phyloP scores from a whole-genome alignment of 768 basidiomycete genomes.

The Russula earlei region DNA sequence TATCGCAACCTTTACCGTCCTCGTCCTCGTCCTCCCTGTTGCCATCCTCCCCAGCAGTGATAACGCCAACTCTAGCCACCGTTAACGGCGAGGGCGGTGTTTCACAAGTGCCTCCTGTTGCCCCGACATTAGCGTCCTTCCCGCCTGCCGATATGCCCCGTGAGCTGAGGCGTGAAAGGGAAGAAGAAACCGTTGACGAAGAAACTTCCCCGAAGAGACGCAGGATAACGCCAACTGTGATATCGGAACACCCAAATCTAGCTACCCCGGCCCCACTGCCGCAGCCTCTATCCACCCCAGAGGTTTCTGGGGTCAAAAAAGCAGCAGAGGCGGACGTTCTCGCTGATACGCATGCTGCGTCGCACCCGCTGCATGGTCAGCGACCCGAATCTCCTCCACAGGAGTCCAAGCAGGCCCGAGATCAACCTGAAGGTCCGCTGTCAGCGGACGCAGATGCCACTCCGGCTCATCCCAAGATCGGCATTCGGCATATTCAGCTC shows the following conservation, averaged over 20 bases:
- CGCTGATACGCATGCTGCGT: background rate
- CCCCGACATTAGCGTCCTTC: background rate
- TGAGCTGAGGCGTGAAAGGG: conserved; percentile 1
- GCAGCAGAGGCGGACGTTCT: background rate
- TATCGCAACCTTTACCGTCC: background rate
- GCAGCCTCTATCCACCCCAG: background rate
- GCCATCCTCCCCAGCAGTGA: background rate
- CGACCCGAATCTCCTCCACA: background rate
- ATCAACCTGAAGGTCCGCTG: background rate
- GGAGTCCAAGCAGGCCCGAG: background rate
- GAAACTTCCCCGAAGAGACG: conserved; percentile 6
- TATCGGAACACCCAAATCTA: background rate
- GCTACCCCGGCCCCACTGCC: background rate
- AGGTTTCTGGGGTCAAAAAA: background rate
- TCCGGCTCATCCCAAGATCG: conserved; percentile 1
- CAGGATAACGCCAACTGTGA: background rate
- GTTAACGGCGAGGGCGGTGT: background rate
- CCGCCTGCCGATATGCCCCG: background rate
- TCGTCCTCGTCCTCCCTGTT: background rate
- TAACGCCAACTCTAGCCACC: background rate
- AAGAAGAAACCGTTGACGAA: background rate
- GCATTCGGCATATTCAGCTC: conserved; percentile 15
- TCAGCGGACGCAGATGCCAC: background rate
- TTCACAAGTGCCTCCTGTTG: background rate
- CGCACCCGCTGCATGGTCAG: background rate